Percentiles rank a stretch among this genome's conserved stretches.
Evolutionary conservation across 2,329 filamentous ascomycete species (phyloP).

Genomic region (Emergomyces africanus): DNA sequence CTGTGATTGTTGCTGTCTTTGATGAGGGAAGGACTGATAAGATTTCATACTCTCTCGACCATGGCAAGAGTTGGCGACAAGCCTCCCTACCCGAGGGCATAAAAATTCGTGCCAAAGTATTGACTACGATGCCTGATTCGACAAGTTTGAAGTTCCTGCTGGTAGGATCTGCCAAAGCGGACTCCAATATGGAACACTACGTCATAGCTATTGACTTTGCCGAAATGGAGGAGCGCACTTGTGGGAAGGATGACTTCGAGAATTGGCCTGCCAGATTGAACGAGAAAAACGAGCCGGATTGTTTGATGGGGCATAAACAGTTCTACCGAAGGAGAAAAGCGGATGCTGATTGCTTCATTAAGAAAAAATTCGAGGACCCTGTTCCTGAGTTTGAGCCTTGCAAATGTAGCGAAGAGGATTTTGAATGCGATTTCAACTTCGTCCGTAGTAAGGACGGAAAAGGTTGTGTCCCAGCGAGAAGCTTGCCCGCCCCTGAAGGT

Average conservation of each 20-base stretch:
- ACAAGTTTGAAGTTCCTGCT: constrained; percentile 86
- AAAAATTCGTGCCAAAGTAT: constrained; percentile 55
- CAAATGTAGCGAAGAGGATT: constrained; percentile 71
- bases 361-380: constrained; percentile 68
- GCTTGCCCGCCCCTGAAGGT: constrained; percentile 54
- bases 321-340: constrained; percentile 76
- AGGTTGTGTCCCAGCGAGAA: constrained; percentile 53
- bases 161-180: constrained; percentile 46
- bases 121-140: constrained; percentile 86
- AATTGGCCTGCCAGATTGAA: constrained; percentile 78
- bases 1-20: constrained; percentile 69
- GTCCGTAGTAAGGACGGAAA: constrained; percentile 51
- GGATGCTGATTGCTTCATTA: constrained; percentile 73
- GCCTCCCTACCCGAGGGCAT: constrained; percentile 60
- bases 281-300: constrained; percentile 66
- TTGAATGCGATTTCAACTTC: constrained; percentile 96
- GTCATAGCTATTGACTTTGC: constrained; percentile 74
- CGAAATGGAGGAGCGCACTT: constrained; percentile 66
- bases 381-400: constrained; percentile 58
- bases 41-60: constrained; percentile 71
- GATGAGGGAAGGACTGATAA: constrained; percentile 50
- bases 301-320: constrained; percentile 93
- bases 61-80: constrained; percentile 71
- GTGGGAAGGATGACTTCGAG: constrained; percentile 66
- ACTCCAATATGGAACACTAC: constrained; percentile 40